Percentiles rank a stretch among this genome's conserved stretches.
Evolutionary conservation across 768 basidiomycete species (phyloP).

Genomic region (Psilocybe tampanensis): DNA sequence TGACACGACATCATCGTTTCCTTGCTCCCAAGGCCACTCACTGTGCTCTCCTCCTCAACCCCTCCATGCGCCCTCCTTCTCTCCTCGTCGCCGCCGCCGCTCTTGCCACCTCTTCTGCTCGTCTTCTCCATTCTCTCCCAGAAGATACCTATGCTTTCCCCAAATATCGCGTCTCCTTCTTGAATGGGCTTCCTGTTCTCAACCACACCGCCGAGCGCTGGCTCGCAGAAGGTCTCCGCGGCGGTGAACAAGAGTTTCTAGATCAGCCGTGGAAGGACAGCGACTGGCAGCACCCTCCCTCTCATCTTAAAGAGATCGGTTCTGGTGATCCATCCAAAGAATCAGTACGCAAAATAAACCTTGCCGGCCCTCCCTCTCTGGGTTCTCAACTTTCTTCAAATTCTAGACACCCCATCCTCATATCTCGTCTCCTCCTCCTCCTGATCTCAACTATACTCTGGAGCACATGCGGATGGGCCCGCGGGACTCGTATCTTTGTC

Average conservation of each 20-base stretch:
- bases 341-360: constrained; percentile 10
- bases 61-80: constrained; percentile 22
- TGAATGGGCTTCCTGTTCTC: constrained; percentile 74
- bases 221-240: constrained; percentile 70
- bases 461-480: constrained; percentile 78
- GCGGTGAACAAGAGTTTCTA: constrained; percentile 79
- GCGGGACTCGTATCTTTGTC: constrained; percentile 71
- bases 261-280: constrained; percentile 59
- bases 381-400: constrained; percentile 3
- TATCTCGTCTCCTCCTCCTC: not conserved
- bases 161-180: constrained; percentile 78
- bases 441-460: constrained; percentile 47
- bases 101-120: constrained; percentile 33
- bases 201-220: constrained; percentile 76
- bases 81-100: constrained; percentile 28
- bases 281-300: constrained; percentile 34
- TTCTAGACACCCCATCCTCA: constrained; percentile 7
- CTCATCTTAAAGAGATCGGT: constrained; percentile 61
- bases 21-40: not conserved
- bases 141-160: constrained; percentile 83
- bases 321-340: constrained; percentile 41
- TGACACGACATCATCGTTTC: constrained; percentile 22
- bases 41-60: constrained; percentile 6
- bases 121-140: constrained; percentile 70
- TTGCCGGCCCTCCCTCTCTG: constrained; percentile 4